These are phyloP conservation scores for Ustilago lituana DNA, from an alignment of 1,284 basidiomycete species.

Conservation along the genomic window DNA sequence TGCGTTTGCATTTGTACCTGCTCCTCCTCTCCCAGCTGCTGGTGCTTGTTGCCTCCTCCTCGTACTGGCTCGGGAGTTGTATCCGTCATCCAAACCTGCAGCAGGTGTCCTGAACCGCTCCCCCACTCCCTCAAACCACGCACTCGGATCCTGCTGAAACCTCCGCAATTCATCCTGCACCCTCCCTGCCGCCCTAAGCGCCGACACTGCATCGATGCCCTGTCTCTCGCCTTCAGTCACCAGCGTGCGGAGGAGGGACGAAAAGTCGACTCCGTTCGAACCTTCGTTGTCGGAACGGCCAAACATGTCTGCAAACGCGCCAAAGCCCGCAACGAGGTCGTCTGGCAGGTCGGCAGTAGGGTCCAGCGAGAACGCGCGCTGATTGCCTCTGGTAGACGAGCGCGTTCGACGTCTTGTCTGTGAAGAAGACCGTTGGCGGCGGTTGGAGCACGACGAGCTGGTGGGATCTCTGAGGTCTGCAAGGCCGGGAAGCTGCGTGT, in stretches of 20 bases:
- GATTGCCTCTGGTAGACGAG: conserved; percentile 11
- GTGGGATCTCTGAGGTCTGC: too few species aligned
- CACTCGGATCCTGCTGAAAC: conserved; percentile 33
- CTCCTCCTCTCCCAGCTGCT: background rate
- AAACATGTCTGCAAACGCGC: conserved; percentile 37
- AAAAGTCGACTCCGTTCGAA: conserved; percentile 29
- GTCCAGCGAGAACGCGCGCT: conserved; percentile 20
- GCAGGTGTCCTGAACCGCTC: conserved; percentile 23
- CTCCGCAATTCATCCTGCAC: conserved; percentile 39
- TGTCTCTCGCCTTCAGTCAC: conserved; percentile 37
- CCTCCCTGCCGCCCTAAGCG: conserved; percentile 33
- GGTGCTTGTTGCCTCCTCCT: conserved; percentile 1
- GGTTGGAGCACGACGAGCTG: conserved; percentile 6
- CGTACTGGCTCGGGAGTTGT: conserved; percentile 20
- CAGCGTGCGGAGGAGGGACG: conserved; percentile 22
- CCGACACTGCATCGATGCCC: conserved; percentile 42
- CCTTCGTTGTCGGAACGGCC: background rate
- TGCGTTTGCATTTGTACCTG: background rate
- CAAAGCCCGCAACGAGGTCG: conserved; percentile 32
- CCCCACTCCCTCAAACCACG: conserved; percentile 38
- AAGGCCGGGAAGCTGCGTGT: conserved; percentile 30
- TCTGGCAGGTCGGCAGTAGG: conserved; percentile 14
- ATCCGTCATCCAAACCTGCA: background rate
- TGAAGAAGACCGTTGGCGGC: conserved; percentile 11
- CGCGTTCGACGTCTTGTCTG: conserved; percentile 21